Evolutionary conservation across 805 yeast genomes (phyloP).

Genomic region (Cyberlindnera petersonii): DNA sequence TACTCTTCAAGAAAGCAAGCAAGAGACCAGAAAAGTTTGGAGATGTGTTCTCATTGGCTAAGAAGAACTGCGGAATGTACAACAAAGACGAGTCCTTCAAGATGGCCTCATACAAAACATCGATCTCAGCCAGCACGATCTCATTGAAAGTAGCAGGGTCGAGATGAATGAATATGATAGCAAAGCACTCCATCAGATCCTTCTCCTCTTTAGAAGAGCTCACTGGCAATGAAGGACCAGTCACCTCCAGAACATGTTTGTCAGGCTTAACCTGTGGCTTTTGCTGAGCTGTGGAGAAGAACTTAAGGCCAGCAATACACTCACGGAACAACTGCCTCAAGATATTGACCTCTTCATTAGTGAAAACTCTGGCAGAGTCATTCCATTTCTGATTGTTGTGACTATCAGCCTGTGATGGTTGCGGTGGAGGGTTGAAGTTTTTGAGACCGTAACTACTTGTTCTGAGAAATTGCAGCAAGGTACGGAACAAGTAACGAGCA

Average conservation of each 20-base stretch:
- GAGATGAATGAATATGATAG: constrained; percentile 87
- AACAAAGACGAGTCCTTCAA: constrained; percentile 78
- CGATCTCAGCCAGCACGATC: constrained; percentile 76
- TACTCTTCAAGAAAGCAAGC: constrained; percentile 68
- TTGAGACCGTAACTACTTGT: constrained; percentile 87
- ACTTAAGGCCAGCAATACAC: constrained; percentile 74
- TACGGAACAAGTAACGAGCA: constrained; percentile 82
- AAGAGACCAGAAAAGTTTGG: constrained; percentile 86
- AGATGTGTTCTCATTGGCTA: constrained; percentile 92
- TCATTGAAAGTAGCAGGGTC: constrained; percentile 97
- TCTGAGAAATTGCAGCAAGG: constrained; percentile 83
- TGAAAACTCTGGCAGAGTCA: constrained; percentile 78
- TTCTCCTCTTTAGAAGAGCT: constrained; percentile 90
- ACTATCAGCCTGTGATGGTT: constrained; percentile 39
- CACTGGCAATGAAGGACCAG: constrained; percentile 80
- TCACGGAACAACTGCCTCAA: constrained; percentile 77
- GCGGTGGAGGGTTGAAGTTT: constrained; percentile 82
- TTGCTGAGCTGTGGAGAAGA: constrained; percentile 51
- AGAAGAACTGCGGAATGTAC: constrained; percentile 89
- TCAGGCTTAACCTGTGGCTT: constrained; percentile 23
- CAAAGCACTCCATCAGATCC: constrained; percentile 92
- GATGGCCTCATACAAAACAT: constrained; percentile 72
- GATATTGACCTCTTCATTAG: constrained; percentile 76
- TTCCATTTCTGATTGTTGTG: constrained; percentile 69
- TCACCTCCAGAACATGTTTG: constrained; percentile 35